A percentile compares a stretch with the other conserved stretches of the same genome.
phyloP scores from a whole-genome alignment of 1,284 basidiomycete genomes.

The Cutaneotrichosporon curvatum region DNA sequence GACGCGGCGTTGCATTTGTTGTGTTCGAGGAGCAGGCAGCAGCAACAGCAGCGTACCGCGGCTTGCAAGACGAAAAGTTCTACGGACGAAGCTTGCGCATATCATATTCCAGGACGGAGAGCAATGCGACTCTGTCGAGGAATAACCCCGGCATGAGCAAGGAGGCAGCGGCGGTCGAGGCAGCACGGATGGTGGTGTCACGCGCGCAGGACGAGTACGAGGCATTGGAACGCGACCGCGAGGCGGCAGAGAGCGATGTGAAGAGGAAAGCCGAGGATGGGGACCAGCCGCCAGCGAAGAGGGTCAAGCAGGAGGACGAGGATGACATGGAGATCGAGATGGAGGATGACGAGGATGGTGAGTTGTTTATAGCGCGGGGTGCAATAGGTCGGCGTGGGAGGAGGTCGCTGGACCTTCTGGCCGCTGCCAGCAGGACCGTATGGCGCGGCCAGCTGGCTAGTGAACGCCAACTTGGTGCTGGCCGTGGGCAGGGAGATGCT shows the following conservation, averaged over 20 bases:
- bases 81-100: slow-evolving; percentile 55
- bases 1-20: slow-evolving; percentile 93
- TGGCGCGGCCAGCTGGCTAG: too few species aligned
- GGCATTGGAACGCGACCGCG: slow-evolving; percentile 55
- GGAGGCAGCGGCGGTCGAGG: slow-evolving; percentile 48
- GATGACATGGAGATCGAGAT: slow-evolving; percentile 45
- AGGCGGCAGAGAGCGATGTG: slow-evolving; percentile 44
- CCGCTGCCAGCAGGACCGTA: too few species aligned
- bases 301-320: slow-evolving; percentile 30
- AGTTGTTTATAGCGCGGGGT: too few species aligned
- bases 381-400: too few species aligned
- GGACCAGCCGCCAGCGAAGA: slow-evolving; percentile 33
- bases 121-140: slow-evolving; percentile 62
- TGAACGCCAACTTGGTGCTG: too few species aligned
- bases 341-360: slow-evolving; percentile 42
- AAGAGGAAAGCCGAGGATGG: slow-evolving; percentile 57
- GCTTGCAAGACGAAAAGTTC: slow-evolving; percentile 82
- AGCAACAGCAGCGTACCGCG: slow-evolving; percentile 83
- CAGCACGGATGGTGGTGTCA: slow-evolving; percentile 44
- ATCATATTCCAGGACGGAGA: slow-evolving; percentile 76
- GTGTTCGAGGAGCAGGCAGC: slow-evolving; percentile 84
- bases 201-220: slow-evolving; percentile 49
- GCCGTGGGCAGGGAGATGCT: too few species aligned
- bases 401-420: too few species aligned
- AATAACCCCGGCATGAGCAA: slow-evolving; percentile 56